phyloP scores from a whole-genome alignment of 305 asterid species.

The Galium porrigens region DNA sequence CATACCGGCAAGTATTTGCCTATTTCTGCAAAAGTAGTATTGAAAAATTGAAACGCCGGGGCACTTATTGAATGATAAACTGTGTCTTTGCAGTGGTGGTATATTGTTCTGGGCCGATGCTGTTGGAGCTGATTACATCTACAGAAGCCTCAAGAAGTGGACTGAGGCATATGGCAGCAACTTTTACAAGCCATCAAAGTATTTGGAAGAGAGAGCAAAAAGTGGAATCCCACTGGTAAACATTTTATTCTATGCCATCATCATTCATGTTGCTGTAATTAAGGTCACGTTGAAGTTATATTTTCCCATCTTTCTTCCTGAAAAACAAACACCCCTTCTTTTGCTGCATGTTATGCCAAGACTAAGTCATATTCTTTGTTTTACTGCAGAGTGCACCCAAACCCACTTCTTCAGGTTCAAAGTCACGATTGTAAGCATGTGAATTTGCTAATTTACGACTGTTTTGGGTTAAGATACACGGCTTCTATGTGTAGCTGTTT shows the following conservation, averaged over 20 bases:
- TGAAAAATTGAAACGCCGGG: not conserved
- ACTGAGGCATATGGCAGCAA: slow-evolving; percentile 51
- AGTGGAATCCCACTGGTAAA: slow-evolving; percentile 80
- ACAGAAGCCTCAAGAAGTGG: slow-evolving; percentile 68
- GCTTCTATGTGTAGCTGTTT: too few species aligned
- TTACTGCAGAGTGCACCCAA: slow-evolving; percentile 49
- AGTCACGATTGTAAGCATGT: slow-evolving; percentile 42
- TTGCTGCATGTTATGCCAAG: not conserved
- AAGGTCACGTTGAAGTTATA: not conserved
- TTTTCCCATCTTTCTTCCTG: not conserved
- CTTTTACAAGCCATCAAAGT: slow-evolving; percentile 66
- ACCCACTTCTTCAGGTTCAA: slow-evolving; percentile 36
- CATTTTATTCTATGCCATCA: slow-evolving; percentile 3
- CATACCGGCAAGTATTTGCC: slow-evolving; percentile 55
- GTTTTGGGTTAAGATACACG: not conserved
- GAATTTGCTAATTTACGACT: not conserved
- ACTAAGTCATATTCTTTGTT: not conserved
- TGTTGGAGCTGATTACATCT: slow-evolving; percentile 60
- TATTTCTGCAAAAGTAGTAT: slow-evolving; percentile 6
- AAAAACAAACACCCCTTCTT: too few species aligned
- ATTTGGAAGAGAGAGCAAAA: slow-evolving; percentile 72
- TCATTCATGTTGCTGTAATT: not conserved
- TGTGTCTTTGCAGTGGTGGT: slow-evolving; percentile 74
- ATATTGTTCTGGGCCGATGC: slow-evolving; percentile 88
- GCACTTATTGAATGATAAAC: not conserved